Conservation (phyloP, 345 rosid species). For the Trapa incisa region DNA sequence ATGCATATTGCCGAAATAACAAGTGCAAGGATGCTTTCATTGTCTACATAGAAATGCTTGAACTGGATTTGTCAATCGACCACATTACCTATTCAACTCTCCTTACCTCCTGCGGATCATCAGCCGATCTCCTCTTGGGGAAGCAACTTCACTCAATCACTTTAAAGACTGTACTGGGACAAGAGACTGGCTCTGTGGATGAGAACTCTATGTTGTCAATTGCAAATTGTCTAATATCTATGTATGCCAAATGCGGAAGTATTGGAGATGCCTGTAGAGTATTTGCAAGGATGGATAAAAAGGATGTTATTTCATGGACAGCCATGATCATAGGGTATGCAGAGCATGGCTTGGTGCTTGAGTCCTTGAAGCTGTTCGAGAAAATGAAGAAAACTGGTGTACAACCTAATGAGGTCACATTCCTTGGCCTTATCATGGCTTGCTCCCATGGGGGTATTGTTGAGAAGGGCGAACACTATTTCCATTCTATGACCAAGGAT, state of each 20-base stretch:
- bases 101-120: background rate
- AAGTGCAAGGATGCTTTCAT: background rate
- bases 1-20: background rate
- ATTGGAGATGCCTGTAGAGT: conserved; percentile 8
- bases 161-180: background rate
- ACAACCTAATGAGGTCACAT: conserved; percentile 12
- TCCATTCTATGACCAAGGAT: conserved; percentile 7
- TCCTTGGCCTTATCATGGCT: conserved; percentile 9
- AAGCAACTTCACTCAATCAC: background rate
- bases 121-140: background rate
- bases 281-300: conserved; percentile 7
- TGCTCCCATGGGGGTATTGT: conserved; percentile 13
- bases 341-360: conserved; percentile 7
- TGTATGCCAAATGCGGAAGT: conserved; percentile 15
- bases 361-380: conserved; percentile 9
- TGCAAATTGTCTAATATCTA: conserved; percentile 11
- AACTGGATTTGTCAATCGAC: background rate
- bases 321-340: conserved; percentile 14
- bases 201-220: background rate
- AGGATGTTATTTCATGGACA: conserved; percentile 16
- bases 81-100: background rate
- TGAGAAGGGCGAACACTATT: conserved; percentile 10
- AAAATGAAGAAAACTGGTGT: conserved; percentile 14
- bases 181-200: background rate
- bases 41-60: background rate